Evolutionary conservation across 1,139 yeast species (phyloP), one percentile per base, ranked within the genome.

Genomic region (Blastobotrys serpentis): DNA sequence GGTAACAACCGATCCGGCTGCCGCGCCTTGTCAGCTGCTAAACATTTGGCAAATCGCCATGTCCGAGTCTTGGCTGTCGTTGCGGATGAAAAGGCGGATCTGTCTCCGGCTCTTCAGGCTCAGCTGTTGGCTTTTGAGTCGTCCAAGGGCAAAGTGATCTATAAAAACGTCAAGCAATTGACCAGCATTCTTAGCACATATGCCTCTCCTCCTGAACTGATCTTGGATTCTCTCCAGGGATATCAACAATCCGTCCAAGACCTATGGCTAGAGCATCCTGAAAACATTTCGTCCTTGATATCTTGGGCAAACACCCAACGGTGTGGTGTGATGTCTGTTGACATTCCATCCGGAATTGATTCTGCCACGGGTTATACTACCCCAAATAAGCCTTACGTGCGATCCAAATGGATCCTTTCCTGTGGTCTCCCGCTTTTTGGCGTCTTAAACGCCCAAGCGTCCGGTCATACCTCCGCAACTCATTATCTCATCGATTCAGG

Each of bases 271-370:
- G 79, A 75, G 44, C 84, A 79, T 50, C 67, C 76, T 23, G 62
- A 69, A 23, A 66, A 67, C 3, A 77, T 79, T n/a, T 57, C 61
- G 6, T 62, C 68, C n/a, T 59, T 84, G 19, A 75, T 86, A 23
- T 68, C 68, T 14, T 89, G 96, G 96, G 79, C 86, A 53, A 71
- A 70, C 44, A 76, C 76, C n/a, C 54, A 55, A 63, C 69, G 70
- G 42, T 69, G 76, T 6, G 76, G 79, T 43, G 69, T 82, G 11
- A 70, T 86, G 71, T 84, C 95, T 0, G 65, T 89, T 22, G 96
- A 88, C 60, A 78, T 86, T 29, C 94, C 96, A 2, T 78, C 90
- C 0, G 96, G 96, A 5, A 73, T 86, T 38, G 96, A 88, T 61
- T 84, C 94, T 6, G 87, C 95, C 3, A 82, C 94, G 0, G 96